Conservation (phyloP, 2,329 filamentous ascomycete genomes). For the Colletotrichum sp. region DNA sequence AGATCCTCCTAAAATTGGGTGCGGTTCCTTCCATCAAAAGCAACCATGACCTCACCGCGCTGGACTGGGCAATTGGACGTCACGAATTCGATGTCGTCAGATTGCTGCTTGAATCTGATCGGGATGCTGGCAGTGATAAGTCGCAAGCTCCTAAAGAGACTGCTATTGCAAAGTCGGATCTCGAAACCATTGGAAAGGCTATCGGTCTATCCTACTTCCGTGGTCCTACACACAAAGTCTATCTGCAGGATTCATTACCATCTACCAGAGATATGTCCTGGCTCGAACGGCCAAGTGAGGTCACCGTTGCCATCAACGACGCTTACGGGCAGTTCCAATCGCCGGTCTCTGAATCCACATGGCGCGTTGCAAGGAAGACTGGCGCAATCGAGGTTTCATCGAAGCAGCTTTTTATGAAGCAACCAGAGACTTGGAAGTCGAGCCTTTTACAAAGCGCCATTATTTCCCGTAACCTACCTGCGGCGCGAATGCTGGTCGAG, state of each 20-base stretch:
- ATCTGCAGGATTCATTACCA: neutral
- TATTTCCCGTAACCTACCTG: neutral
- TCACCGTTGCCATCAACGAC: neutral
- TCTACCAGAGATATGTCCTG: neutral
- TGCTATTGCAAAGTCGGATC: neutral
- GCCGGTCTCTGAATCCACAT: neutral
- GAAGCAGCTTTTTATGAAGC: neutral
- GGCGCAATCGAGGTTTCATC: neutral
- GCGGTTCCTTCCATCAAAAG: neutral
- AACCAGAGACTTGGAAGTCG: neutral
- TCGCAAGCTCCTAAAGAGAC: neutral
- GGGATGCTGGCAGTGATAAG: neutral
- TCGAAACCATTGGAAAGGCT: neutral
- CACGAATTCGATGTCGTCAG: neutral
- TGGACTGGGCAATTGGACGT: neutral
- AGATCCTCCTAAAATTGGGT: neutral
- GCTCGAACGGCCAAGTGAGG: neutral
- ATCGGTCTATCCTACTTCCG: neutral
- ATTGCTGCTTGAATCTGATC: neutral
- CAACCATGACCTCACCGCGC: neutral
- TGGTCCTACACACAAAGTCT: neutral
- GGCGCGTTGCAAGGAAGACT: neutral
- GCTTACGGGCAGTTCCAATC: neutral
- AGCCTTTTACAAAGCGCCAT: neutral
- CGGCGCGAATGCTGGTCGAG: neutral